A percentile compares a stretch with the other conserved stretches of the same genome.
Conservation (phyloP, 106 monocot species). For the Dioscorea dumetorum region DNA sequence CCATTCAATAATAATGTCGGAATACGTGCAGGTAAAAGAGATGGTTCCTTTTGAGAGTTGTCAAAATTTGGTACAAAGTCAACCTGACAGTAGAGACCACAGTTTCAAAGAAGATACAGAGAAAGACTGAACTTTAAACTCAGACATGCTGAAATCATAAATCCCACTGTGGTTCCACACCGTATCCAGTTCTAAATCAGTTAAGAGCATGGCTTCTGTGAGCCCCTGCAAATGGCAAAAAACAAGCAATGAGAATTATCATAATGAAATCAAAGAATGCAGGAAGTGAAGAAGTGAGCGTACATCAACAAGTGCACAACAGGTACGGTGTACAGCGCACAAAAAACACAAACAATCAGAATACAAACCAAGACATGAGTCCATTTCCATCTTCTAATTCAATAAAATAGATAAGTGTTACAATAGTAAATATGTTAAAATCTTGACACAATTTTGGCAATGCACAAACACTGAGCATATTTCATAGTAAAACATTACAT, state of each 20-base stretch:
- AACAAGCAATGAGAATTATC: background rate
- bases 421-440: too few relatives aligned
- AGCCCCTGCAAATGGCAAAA: slow-evolving; percentile 46
- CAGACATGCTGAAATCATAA: too few relatives aligned
- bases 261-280: too few relatives aligned
- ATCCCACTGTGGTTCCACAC: slow-evolving; percentile 20
- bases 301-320: background rate
- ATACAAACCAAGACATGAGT: too few relatives aligned
- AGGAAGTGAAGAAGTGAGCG: background rate
- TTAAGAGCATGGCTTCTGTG: slow-evolving; percentile 91
- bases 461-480: too few relatives aligned
- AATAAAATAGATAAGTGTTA: too few relatives aligned
- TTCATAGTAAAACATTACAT: too few relatives aligned
- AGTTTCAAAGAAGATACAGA: background rate
- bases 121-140: background rate
- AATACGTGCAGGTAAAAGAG: slow-evolving; percentile 85
- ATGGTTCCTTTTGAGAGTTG: slow-evolving; percentile 93
- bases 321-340: background rate
- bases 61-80: slow-evolving; percentile 97
- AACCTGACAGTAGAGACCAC: slow-evolving; percentile 42
- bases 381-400: too few relatives aligned
- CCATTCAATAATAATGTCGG: slow-evolving; percentile 90
- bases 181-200: slow-evolving; percentile 84
- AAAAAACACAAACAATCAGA: too few relatives aligned
- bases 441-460: too few relatives aligned